These are phyloP conservation scores for Claviceps digitariae DNA, from an alignment of 2,329 filamentous ascomycete genomes.

Conservation along the genomic window DNA sequence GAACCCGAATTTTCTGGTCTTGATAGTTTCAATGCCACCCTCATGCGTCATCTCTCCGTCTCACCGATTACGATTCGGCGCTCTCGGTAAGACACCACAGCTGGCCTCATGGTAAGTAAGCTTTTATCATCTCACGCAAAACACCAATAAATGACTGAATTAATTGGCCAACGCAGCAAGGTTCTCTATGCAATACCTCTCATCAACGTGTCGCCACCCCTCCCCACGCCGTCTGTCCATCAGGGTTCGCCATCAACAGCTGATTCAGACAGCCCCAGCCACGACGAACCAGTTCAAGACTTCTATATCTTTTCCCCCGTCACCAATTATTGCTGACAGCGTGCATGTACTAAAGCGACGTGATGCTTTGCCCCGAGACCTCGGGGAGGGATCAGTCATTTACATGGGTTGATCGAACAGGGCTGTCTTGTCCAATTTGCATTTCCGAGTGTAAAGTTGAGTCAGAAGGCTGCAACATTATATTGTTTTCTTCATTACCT, in stretches of 20 bases:
- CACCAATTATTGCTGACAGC: background rate
- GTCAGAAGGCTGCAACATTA: background rate
- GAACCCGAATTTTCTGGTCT: background rate
- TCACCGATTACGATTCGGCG: too few relatives aligned
- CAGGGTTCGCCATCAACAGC: conserved; percentile 4
- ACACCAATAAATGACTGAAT: background rate
- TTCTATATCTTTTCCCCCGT: background rate
- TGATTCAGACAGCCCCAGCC: background rate
- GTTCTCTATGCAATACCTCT: background rate
- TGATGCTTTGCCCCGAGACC: background rate
- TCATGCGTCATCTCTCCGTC: background rate
- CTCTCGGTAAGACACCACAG: background rate
- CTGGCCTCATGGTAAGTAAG: background rate
- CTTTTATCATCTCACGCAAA: background rate
- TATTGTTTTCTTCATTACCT: background rate
- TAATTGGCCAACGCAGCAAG: conserved; percentile 1
- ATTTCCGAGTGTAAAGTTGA: background rate
- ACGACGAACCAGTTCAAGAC: background rate
- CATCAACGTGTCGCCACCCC: background rate
- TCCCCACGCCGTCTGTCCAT: conserved; percentile 1
- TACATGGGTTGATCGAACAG: background rate
- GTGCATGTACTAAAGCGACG: background rate
- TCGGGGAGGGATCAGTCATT: background rate
- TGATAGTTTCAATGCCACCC: background rate
- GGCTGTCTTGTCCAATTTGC: background rate